Percentiles rank a stretch among this genome's conserved stretches.
Evolutionary conservation across 495 filamentous ascomycete genomes (phyloP).

Genomic region (Rhizodiscina lignyota): DNA sequence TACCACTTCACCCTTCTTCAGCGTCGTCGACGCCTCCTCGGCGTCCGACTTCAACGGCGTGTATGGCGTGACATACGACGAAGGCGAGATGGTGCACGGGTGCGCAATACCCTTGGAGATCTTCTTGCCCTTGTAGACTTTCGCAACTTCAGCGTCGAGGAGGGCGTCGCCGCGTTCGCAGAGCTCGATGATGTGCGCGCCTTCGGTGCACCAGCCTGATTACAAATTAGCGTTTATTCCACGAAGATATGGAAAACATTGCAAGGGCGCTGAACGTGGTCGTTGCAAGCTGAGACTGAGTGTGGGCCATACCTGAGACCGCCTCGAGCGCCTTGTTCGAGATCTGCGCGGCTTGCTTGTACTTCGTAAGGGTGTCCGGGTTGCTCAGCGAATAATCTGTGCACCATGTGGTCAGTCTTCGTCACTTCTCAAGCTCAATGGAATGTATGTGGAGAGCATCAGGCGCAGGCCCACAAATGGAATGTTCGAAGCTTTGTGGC

Average conservation of each 20-base stretch:
- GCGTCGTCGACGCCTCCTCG: constrained; percentile 58
- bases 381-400: constrained; percentile 90
- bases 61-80: constrained; percentile 89
- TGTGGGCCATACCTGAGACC: constrained; percentile 51
- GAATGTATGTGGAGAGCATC: no score
- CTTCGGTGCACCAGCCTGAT: constrained; percentile 61
- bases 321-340: constrained; percentile 86
- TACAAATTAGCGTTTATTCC: neutral
- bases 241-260: no score
- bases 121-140: constrained; percentile 98
- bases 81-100: constrained; percentile 90
- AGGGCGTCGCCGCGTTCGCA: constrained; percentile 93
- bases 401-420: no score
- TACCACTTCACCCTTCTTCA: constrained; percentile 71
- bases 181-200: constrained; percentile 77
- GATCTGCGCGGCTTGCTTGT: constrained; percentile 89
- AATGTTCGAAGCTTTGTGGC: no score
- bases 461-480: no score
- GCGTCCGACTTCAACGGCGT: constrained; percentile 75
- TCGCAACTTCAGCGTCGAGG: constrained; percentile 78
- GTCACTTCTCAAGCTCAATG: no score
- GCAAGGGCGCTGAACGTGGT: no score
- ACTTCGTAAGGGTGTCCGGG: constrained; percentile 95
- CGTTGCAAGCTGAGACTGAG: no score
- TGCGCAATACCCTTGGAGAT: constrained; percentile 82